These are phyloP conservation scores for Aureobasidium sp. DNA, from an alignment of 2,329 filamentous ascomycete genomes.

Conservation along the genomic window DNA sequence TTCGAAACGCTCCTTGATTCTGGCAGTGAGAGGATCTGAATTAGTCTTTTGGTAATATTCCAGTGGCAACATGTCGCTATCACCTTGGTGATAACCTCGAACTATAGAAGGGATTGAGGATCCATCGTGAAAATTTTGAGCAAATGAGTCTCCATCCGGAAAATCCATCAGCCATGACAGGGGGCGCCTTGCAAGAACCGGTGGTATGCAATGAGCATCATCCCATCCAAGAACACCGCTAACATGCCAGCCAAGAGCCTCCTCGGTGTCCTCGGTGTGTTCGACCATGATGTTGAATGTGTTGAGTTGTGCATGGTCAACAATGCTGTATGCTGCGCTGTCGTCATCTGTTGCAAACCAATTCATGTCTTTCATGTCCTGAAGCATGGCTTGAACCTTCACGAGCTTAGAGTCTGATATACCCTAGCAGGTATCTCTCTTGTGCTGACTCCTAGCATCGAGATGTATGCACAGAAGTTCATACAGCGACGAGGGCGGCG, in stretches of 20 bases:
- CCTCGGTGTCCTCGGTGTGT: neutral
- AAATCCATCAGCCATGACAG: too few species aligned
- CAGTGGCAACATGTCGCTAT: neutral
- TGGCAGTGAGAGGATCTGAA: neutral
- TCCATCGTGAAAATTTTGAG: too few species aligned
- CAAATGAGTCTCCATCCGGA: too few species aligned
- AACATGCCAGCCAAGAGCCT: neutral
- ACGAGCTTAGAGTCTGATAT: neutral
- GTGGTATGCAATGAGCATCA: neutral
- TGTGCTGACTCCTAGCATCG: neutral
- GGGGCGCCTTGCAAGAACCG: neutral
- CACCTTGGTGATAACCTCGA: neutral
- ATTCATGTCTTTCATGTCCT: conserved; percentile 1
- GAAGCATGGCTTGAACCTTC: neutral
- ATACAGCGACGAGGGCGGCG: neutral
- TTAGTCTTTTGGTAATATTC: neutral
- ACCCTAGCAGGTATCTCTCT: too few species aligned
- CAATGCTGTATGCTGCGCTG: neutral
- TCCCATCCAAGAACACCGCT: neutral
- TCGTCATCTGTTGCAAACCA: neutral
- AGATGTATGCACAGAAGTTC: neutral
- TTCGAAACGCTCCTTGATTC: conserved; percentile 9
- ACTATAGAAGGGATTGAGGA: neutral
- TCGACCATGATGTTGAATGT: neutral
- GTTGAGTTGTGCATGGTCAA: neutral